phyloP scores from a whole-genome alignment of 495 filamentous ascomycete genomes.

The Penicillium steckii region DNA sequence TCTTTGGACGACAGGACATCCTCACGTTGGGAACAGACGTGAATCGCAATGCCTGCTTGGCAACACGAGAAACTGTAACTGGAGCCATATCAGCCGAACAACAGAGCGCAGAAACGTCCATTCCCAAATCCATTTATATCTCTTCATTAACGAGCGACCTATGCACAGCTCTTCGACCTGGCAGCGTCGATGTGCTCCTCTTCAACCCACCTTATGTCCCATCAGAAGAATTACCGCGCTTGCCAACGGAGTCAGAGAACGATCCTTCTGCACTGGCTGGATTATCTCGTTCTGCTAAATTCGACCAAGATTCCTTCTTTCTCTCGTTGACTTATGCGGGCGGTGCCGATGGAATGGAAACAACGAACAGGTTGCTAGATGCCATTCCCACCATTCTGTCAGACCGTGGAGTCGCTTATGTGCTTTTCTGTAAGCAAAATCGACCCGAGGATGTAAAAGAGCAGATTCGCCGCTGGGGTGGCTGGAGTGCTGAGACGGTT shows the following conservation, averaged over 20 bases:
- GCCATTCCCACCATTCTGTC: conserved; percentile 62
- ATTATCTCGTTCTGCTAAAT: conserved; percentile 37
- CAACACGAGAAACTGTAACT: conserved; percentile 60
- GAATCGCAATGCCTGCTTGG: conserved; percentile 75
- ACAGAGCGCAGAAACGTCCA: background rate
- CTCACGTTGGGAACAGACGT: conserved; percentile 76
- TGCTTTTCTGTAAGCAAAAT: conserved; percentile 88
- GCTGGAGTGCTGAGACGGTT: conserved; percentile 77
- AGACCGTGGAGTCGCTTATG: conserved; percentile 74
- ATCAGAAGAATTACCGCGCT: conserved; percentile 63
- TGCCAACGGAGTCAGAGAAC: conserved; percentile 33
- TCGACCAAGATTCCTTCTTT: conserved; percentile 72
- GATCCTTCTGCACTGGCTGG: conserved; percentile 10
- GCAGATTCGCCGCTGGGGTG: conserved; percentile 56
- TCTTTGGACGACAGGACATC: conserved; percentile 72
- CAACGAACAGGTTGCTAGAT: conserved; percentile 73
- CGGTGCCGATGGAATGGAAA: conserved; percentile 88
- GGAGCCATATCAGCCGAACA: conserved; percentile 47
- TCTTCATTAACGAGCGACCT: conserved; percentile 68
- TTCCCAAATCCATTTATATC: conserved; percentile 44
- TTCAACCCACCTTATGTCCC: conserved; percentile 99
- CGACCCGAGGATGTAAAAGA: conserved; percentile 71
- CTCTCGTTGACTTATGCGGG: conserved; percentile 88
- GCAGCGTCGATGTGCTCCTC: conserved; percentile 74
- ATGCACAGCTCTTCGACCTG: conserved; percentile 49